phyloP scores from a whole-genome alignment of 768 basidiomycete genomes.

The Xanthoconium purpureum region DNA sequence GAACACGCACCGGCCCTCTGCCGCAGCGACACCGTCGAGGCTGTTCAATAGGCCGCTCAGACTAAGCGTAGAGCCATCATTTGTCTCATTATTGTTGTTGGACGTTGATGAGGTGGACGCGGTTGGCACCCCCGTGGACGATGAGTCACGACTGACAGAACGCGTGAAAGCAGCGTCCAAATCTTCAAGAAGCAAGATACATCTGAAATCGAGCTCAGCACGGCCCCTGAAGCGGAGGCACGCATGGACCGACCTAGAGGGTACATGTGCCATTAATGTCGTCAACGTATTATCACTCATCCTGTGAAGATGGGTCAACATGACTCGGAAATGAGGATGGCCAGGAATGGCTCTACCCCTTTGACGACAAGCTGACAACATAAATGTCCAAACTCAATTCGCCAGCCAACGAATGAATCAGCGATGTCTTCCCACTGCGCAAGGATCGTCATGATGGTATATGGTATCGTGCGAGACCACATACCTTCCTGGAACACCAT shows the following conservation, averaged over 20 bases:
- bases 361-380: constrained; percentile 83
- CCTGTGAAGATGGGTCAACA: constrained; percentile 37
- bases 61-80: constrained; percentile 79
- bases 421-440: constrained; percentile 76
- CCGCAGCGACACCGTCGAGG: constrained; percentile 81
- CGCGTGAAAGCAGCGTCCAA: constrained; percentile 90
- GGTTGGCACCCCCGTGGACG: constrained; percentile 72
- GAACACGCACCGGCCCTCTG: constrained; percentile 72
- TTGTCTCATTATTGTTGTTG: constrained; percentile 41
- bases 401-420: constrained; percentile 82
- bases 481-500: constrained; percentile 85
- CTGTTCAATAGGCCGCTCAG: constrained; percentile 84
- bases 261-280: constrained; percentile 85
- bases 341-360: constrained; percentile 54
- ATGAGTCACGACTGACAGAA: constrained; percentile 76
- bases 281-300: constrained; percentile 90
- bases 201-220: constrained; percentile 43
- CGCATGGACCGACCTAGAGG: constrained; percentile 55
- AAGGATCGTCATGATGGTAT: constrained; percentile 12
- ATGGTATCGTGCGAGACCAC: constrained; percentile 3
- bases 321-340: neutral
- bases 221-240: constrained; percentile 4
- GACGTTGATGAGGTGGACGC: constrained; percentile 39
- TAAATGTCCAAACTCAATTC: constrained; percentile 89
- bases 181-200: constrained; percentile 92